Conservation (phyloP, 768 basidiomycete genomes). For the Tricholoma matsutake region DNA sequence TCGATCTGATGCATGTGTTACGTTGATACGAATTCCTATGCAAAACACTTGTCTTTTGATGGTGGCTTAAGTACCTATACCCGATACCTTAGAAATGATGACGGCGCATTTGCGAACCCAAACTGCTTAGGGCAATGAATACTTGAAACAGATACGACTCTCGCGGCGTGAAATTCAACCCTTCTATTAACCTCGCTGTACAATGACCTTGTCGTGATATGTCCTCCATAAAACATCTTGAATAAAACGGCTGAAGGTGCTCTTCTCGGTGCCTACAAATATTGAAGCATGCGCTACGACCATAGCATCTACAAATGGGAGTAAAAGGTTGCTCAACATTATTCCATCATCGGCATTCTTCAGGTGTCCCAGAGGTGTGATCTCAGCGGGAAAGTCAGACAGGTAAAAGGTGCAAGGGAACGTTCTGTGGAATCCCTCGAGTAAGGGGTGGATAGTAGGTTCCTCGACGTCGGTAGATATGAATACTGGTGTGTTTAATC, state of each 20-base stretch:
- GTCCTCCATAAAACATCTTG: constrained; percentile 64
- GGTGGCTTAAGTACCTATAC: background rate
- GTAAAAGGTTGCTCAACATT: constrained; percentile 41
- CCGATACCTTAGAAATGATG: too few relatives aligned
- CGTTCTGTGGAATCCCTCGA: constrained; percentile 43
- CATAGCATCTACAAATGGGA: constrained; percentile 71
- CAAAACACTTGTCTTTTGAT: constrained; percentile 19
- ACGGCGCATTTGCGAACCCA: background rate
- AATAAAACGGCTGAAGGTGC: constrained; percentile 74
- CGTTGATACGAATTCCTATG: background rate
- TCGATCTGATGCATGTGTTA: constrained; percentile 1
- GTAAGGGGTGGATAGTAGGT: constrained; percentile 37
- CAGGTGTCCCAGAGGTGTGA: constrained; percentile 30
- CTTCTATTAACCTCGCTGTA: constrained; percentile 40
- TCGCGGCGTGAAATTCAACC: background rate
- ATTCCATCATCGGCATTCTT: constrained; percentile 49
- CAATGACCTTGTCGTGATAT: constrained; percentile 50
- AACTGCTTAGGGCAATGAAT: background rate
- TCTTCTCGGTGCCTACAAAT: constrained; percentile 68
- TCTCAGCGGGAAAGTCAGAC: constrained; percentile 41
- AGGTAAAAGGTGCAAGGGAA: constrained; percentile 68
- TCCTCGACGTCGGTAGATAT: constrained; percentile 58
- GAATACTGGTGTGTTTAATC: constrained; percentile 58
- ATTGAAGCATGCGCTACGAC: constrained; percentile 55
- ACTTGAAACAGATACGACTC: background rate